Base-by-base conservation (phyloP, 768 basidiomycete genomes). In the Boletellus ananas region DNA sequence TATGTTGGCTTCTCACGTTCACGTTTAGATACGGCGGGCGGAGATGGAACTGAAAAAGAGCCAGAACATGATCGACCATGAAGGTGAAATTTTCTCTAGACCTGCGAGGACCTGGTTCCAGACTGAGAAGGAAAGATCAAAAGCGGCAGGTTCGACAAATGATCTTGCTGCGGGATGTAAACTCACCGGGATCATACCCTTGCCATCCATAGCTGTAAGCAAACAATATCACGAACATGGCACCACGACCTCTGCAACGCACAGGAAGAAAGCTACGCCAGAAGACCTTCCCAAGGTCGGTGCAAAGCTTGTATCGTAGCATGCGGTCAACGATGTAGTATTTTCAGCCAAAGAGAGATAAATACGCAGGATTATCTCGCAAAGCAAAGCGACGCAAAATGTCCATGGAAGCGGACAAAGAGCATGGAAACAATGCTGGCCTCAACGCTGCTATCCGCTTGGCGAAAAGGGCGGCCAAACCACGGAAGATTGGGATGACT, bases 81-180 rank as follows among this genome's bases (percentile, higher is more conserved):
- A 90, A 68, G 81, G 77, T 11, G 95, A 98, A 72, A 99, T 99
- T 58, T 90, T 83, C 67, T 85, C 90, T 18, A 77, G 94, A 50
- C 96, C 96, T 6, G 92, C 93, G 16, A 79, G 95, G 59, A 97
- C 94, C n/a, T 99, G 96, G 96, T 99, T 99, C 78, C 96, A 97
- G 71, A 83, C 78, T 9, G 75, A 77, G 49, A 88, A 86, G 66
- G 92, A 96, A 60, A 97, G 89, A 72, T 69, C 76, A 54, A 81
- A 79, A 52, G 79, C 92, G 5, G 81, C 86, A 81, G 86, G 94
- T 95, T 54, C 36, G 57, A 43, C 17, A 2, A 11, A 34, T 16
- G 3, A 27, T 40, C 29, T 45, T 20, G n/a, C 40, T 39, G 16
- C 35, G 7, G 46, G 58, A 27, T 4, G 20, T 9, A 11, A 18